Conservation (phyloP, 192 early-diverging fungal species). For the Umbelopsis isabellina region DNA sequence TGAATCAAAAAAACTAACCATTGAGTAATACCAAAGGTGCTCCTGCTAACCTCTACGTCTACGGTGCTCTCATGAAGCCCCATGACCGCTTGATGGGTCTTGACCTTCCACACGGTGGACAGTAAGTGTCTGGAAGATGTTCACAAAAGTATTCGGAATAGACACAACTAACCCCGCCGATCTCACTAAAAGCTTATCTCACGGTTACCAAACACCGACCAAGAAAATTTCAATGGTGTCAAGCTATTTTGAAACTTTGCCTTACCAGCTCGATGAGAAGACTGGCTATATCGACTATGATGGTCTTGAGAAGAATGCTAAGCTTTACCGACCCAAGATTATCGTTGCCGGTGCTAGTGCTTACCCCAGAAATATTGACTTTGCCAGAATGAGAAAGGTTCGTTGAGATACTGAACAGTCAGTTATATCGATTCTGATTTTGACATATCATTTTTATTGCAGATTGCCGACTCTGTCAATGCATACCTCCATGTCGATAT, state of each 20-base stretch:
- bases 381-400: slow-evolving; percentile 73
- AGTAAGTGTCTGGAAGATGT: slow-evolving; percentile 59
- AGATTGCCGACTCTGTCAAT: slow-evolving; percentile 81
- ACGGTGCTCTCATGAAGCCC: slow-evolving; percentile 92
- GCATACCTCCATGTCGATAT: slow-evolving; percentile 98
- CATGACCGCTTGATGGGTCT: slow-evolving; percentile 99
- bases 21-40: slow-evolving; percentile 57
- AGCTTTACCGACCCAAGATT: slow-evolving; percentile 93
- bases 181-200: slow-evolving; percentile 73
- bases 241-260: slow-evolving; percentile 94
- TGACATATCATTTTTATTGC: not conserved
- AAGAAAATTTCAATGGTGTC: slow-evolving; percentile 98
- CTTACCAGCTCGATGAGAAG: slow-evolving; percentile 88
- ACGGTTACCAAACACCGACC: slow-evolving; percentile 95
- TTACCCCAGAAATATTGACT: slow-evolving; percentile 95
- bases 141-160: not conserved
- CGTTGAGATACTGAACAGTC: too few relatives aligned
- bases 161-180: not conserved
- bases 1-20: too few relatives aligned
- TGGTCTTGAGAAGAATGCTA: slow-evolving; percentile 76
- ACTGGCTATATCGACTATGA: slow-evolving; percentile 96
- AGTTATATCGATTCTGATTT: not conserved
- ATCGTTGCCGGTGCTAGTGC: slow-evolving; percentile 95
- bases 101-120: slow-evolving; percentile 97
- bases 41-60: slow-evolving; percentile 97